These are phyloP conservation scores for Castanopsis chinensis DNA, from an alignment of 306 rosid species.

Conservation along the genomic window DNA sequence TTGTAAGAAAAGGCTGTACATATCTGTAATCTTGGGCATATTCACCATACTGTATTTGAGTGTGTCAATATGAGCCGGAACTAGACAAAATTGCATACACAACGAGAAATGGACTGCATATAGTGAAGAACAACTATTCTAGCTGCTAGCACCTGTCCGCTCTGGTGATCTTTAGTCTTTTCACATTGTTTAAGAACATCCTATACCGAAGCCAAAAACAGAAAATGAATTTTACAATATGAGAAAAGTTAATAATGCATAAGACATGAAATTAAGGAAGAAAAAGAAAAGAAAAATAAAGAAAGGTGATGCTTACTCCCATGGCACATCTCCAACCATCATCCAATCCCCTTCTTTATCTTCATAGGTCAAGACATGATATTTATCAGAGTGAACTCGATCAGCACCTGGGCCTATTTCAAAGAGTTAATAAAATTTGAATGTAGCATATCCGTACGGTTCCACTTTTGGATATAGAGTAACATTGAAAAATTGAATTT, in stretches of 20 bases:
- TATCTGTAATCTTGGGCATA: conserved; percentile 30
- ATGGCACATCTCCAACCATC: conserved; percentile 66
- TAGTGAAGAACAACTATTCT: conserved; percentile 29
- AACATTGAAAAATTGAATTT: not conserved
- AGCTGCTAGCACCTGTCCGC: conserved; percentile 43
- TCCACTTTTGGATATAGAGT: too few relatives aligned
- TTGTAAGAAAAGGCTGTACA: conserved; percentile 20
- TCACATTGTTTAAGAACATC: conserved; percentile 53
- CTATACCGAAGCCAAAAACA: conserved; percentile 19
- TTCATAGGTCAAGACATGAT: conserved; percentile 46
- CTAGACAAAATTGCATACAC: conserved; percentile 13
- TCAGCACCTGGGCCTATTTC: conserved; percentile 37
- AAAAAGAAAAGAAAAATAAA: not conserved
- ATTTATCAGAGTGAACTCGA: conserved; percentile 29
- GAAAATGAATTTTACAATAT: not conserved
- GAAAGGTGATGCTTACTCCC: conserved; percentile 44
- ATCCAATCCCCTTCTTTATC: conserved; percentile 61
- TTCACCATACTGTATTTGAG: conserved; percentile 10
- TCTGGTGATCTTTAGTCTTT: conserved; percentile 58
- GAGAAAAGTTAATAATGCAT: not conserved
- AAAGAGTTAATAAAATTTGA: not conserved
- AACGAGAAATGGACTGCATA: conserved; percentile 34
- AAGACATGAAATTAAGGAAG: conserved; percentile 1
- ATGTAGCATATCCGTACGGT: not conserved
- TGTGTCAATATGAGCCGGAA: too few relatives aligned